Evolutionary conservation across 164 flowering plant species (phyloP), one percentile per base, ranked within the genome.

Genomic region (Annona cherimola): DNA sequence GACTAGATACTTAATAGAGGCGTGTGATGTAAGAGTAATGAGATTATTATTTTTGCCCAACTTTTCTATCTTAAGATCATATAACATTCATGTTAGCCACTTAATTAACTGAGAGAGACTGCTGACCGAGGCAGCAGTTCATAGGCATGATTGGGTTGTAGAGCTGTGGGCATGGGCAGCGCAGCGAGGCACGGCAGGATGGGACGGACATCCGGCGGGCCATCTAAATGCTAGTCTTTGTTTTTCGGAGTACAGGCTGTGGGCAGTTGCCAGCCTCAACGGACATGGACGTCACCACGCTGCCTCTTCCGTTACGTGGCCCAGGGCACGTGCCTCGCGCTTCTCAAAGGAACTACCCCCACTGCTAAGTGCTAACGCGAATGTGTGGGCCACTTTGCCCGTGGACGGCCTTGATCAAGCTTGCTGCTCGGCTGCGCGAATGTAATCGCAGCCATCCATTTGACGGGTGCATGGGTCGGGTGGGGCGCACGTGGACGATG

Each of bases 191-290:
- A 26, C 14, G 57, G 57, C 57, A 50, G 57, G 14, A 16, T 50
- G 14, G 9, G 16, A 16, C 14, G 14, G 9, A 50, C 2, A 7
- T 50, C 57, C 9, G 9, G 9, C 57, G 9, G 9, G 57, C 57
- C 8, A 50, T 50, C 57, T 50, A 50, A 50, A 50, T 50, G 68
- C n/a, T 65, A 65, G 68, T 65, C 68, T 4, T 65, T 65, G 42
- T 65, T n/a, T 26, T 65, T 65, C 40, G 44, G 68, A 65, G 41
- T 41, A 42, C 68, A 65, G 68, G 68, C 68, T 65, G 68, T 65
- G 68, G n/a, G 68, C 68, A 65, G 68, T 65, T 65, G 68, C 68
- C 35, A 7, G 43, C 12, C 68, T 65, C 68, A 65, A 65, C 68
- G 68, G 68, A 65, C 42, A 42, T 18, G 45, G 45, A 65, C 68